Base-by-base conservation (phyloP, 176 grass and related monocot species). In the Puya raimondii region DNA sequence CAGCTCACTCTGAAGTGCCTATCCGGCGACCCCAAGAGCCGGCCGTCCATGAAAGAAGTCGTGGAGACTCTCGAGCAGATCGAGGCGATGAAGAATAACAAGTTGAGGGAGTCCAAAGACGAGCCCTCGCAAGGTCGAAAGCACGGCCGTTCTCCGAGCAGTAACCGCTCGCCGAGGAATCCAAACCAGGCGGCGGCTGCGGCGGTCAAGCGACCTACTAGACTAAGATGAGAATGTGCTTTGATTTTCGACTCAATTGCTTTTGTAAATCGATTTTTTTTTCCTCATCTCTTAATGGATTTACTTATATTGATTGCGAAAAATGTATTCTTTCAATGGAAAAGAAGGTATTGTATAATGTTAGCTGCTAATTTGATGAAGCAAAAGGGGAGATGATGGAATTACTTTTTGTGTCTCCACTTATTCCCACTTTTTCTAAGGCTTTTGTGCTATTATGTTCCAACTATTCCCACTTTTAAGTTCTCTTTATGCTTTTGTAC, bases 41-140 rank as follows among this genome's bases (percentile, higher is more conserved):
- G 71, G 0, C 71, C 71, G 17, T 23, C 56, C 9, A 73, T 73
- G 71, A 73, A 73, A 23, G 54, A 64, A 63, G 71, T 64, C 17
- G 71, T 73, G 3, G 54, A 73, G 48, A 63, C 27, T 56, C 53
- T 74, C 10, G 78, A 51, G 11, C 9, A 48, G 77, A 72, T 72
- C 0, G 68, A 63, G 4, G 33, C 17, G 16, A 68, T 81, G 53
- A 73, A 50, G 10, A 42, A 14, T 8, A 42, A 42, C 71, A 73
- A 47, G 13, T 42, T 3, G 14, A 50, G 23, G 15, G 72, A 61
- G 16, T 0, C 56, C 21, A 61, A 18, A 22, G 56, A 61, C 21
- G 14, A 18, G 17, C 10, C 56, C 2, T 61, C 56, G 14, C 56
- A 61, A 22, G 21, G 9, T 61, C 56, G 56, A 16, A 61, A 21